phyloP scores from a whole-genome alignment of 768 basidiomycete genomes.

The Leccinum pellstonianum region DNA sequence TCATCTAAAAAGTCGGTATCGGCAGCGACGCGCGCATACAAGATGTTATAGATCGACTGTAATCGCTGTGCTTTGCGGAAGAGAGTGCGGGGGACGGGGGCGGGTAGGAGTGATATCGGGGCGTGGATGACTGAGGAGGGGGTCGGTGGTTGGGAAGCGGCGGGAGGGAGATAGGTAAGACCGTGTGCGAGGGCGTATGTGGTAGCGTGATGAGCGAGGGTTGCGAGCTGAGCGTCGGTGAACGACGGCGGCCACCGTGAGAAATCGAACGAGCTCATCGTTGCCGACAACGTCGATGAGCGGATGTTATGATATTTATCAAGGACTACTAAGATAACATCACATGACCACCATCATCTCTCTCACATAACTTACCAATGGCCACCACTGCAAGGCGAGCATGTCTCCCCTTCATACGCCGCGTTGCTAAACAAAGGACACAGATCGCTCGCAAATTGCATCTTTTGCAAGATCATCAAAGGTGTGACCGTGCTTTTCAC shows the following conservation, averaged over 20 bases:
- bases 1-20: constrained; percentile 78
- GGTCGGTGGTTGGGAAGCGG: constrained; percentile 41
- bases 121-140: constrained; percentile 85
- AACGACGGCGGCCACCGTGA: constrained; percentile 76
- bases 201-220: constrained; percentile 64
- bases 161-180: constrained; percentile 73
- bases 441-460: constrained; percentile 62
- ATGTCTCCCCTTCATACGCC: fast-evolving
- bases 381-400: constrained; percentile 22
- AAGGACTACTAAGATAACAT: neutral
- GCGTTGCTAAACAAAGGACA: neutral
- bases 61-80: constrained; percentile 66
- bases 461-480: constrained; percentile 97
- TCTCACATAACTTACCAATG: constrained; percentile 5
- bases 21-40: constrained; percentile 82
- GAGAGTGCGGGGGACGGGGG: constrained; percentile 74
- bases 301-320: neutral
- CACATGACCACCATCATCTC: neutral
- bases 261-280: constrained; percentile 42
- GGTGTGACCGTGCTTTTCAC: constrained; percentile 40
- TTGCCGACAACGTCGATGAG: neutral
- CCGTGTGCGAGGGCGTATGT: constrained; percentile 86
- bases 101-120: constrained; percentile 84
- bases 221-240: constrained; percentile 53
- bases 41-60: constrained; percentile 76